phyloP scores from a whole-genome alignment of 2,329 filamentous ascomycete species.

The Sporothrix humicola region DNA sequence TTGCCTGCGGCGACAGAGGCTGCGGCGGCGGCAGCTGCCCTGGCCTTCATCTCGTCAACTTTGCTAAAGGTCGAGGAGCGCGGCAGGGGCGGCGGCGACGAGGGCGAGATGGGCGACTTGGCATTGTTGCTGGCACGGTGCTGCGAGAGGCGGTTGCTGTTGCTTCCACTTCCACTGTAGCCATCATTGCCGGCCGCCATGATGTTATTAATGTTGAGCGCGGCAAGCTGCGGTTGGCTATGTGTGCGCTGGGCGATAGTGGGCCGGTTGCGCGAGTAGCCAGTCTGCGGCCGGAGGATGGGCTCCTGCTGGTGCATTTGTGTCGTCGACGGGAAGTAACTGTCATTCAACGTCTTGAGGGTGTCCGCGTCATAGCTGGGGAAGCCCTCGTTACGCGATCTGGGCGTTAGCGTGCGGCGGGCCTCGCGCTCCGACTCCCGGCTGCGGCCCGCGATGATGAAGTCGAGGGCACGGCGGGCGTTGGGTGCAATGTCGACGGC shows the following conservation, averaged over 20 bases:
- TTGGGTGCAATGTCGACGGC: slow-evolving; percentile 50
- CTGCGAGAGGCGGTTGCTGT: slow-evolving; percentile 38
- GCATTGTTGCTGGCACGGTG: slow-evolving; percentile 43
- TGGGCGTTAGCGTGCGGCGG: slow-evolving; percentile 22
- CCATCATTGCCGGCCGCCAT: slow-evolving; percentile 30
- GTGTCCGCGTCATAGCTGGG: slow-evolving; percentile 46
- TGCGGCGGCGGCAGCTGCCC: background rate
- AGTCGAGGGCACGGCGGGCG: slow-evolving; percentile 58
- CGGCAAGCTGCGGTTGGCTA: slow-evolving; percentile 56
- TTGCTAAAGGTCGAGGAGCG: slow-evolving; percentile 24
- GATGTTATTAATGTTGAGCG: slow-evolving; percentile 47
- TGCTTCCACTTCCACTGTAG: background rate
- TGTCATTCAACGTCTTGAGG: slow-evolving; percentile 43
- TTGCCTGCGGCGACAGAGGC: slow-evolving; percentile 29
- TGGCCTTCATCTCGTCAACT: slow-evolving; percentile 24
- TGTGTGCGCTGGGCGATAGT: slow-evolving; percentile 52
- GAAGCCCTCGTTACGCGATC: slow-evolving; percentile 38
- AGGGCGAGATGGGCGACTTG: slow-evolving; percentile 39
- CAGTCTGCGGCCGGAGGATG: slow-evolving; percentile 56
- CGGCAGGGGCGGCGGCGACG: slow-evolving; percentile 38
- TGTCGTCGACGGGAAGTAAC: slow-evolving; percentile 39
- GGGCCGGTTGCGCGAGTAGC: slow-evolving; percentile 57
- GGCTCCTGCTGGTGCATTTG: slow-evolving; percentile 30
- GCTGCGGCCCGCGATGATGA: slow-evolving; percentile 56
- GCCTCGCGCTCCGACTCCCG: slow-evolving; percentile 38